Evolutionary conservation across 78 protist species (phyloP), one percentile per base, ranked within the genome.

Genomic region (Protostelium mycophagum): DNA sequence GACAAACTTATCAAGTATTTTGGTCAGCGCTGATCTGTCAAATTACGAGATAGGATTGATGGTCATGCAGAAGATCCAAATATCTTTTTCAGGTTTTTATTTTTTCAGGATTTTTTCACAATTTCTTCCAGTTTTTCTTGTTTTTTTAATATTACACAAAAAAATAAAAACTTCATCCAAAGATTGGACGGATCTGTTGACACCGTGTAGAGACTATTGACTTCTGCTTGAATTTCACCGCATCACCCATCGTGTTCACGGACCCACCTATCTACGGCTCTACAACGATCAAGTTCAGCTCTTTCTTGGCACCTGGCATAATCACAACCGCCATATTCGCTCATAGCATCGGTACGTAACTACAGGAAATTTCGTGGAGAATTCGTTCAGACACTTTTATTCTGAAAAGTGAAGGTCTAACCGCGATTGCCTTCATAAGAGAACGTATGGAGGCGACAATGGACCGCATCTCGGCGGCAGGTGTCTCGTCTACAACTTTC

Each of bases 251-350:
- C 36, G 28, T 83, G 63, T 34, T 1, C 31, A 34, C 89, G 10
- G 85, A 63, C 25, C 88, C 88, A 0, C 89, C 96, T 1, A 38
- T 94, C 1, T 94, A 91, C 86, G 96, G 96, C 23, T 28, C 35
- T 0, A 29, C 35, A 0, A 16, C 31, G 37, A 63, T 92, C 0
- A 84, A 86, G 0, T 94, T 94, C 84, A 37, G 90, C 0, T 87
- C 85, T 34, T 94, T 94, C 51, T 23, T 94, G 5, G 94, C 94
- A 29, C 96, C 96, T 37, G 96, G 94, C 10, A 85, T 85, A 5
- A 36, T 85, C 5, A 23, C 36, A 5, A 85, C 37, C 63, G 86
- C 37, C 36, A 85, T 85, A 5, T 85, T 85, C 37, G 86, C 63
- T 23, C 86, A 36, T 16, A 36, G 63, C 63, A 85, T 85, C 36